Conservation (phyloP, 306 rosid genomes). For the Trifolium dubium region DNA sequence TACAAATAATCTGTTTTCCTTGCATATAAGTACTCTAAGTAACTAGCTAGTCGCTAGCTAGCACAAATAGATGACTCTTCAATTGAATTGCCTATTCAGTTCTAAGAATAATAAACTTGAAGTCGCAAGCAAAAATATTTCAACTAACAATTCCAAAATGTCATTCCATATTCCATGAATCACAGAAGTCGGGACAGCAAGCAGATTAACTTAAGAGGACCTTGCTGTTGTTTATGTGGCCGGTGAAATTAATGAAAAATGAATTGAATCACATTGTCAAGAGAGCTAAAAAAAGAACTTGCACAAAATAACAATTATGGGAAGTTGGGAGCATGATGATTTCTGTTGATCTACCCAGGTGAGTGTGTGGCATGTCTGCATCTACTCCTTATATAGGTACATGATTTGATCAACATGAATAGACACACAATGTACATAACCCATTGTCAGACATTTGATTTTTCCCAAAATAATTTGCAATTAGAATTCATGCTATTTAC, state of each 20-base stretch:
- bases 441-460: background rate
- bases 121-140: constrained; percentile 13
- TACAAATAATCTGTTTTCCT: constrained; percentile 29
- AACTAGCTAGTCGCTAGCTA: constrained; percentile 20
- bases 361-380: constrained; percentile 18
- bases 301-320: constrained; percentile 31
- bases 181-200: constrained; percentile 20
- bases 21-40: constrained; percentile 5
- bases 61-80: constrained; percentile 28
- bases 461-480: constrained; percentile 7
- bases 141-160: constrained; percentile 29
- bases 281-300: constrained; percentile 9
- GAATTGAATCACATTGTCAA: constrained; percentile 11
- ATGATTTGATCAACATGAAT: constrained; percentile 32
- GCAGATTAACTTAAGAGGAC: constrained; percentile 32
- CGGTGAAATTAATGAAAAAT: constrained; percentile 29
- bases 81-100: constrained; percentile 24
- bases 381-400: constrained; percentile 9
- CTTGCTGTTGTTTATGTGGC: constrained; percentile 6
- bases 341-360: constrained; percentile 20
- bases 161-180: constrained; percentile 22
- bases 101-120: constrained; percentile 19
- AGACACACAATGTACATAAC: constrained; percentile 21
- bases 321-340: constrained; percentile 23
- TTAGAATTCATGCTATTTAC: constrained; percentile 13